These are phyloP conservation scores for Cornus controversa DNA, from an alignment of 148 eudicot species.

Conservation along the genomic window DNA sequence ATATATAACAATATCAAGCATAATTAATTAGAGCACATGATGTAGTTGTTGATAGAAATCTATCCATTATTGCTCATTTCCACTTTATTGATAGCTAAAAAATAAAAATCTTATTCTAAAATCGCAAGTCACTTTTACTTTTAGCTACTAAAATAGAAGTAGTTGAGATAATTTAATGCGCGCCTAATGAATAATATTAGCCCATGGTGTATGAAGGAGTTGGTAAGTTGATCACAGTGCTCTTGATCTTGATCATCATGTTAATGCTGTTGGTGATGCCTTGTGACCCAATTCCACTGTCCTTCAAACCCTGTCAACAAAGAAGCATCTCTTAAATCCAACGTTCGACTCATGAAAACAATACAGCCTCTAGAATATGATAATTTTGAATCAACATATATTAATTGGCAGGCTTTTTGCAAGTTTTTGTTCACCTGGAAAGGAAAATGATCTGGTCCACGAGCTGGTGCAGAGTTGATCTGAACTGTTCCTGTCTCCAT, in stretches of 20 bases:
- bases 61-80: background rate
- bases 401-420: background rate
- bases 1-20: background rate
- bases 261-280: conserved; percentile 94
- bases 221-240: conserved; percentile 97
- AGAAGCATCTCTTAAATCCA: background rate
- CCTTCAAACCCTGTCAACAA: conserved; percentile 76
- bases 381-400: too few species aligned
- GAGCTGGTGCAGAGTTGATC: conserved; percentile 97
- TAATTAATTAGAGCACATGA: background rate
- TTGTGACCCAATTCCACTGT: conserved; percentile 97
- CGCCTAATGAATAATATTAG: conserved; percentile 15
- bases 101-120: background rate
- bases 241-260: conserved; percentile 95
- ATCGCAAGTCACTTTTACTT: background rate
- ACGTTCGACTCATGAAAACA: too few species aligned
- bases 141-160: background rate
- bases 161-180: background rate
- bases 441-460: conserved; percentile 98
- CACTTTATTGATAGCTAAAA: background rate
- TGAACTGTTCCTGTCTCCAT: conserved; percentile 98
- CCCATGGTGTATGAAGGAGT: conserved; percentile 88
- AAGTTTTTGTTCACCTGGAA: conserved; percentile 61
- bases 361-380: too few species aligned
- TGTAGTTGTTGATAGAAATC: background rate